Percentiles rank a stretch among this genome's conserved stretches.
phyloP scores from a whole-genome alignment of 2,329 filamentous ascomycete genomes.

The Neurospora crassa region DNA sequence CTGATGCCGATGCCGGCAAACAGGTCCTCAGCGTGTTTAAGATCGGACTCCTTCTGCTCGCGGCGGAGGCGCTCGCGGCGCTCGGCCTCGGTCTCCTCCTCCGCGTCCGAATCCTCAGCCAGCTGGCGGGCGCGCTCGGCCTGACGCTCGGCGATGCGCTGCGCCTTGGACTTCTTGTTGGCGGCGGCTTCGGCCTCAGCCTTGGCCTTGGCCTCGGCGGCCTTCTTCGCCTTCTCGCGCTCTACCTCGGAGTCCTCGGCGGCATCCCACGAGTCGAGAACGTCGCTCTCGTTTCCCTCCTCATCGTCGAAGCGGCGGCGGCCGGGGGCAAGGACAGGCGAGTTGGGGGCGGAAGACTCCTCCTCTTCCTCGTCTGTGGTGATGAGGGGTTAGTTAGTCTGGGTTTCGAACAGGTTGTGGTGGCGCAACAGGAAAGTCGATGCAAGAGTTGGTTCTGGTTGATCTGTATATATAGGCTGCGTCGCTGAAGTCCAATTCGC shows the following conservation, averaged over 20 bases:
- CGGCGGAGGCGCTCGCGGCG: slow-evolving; percentile 64
- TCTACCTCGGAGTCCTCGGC: slow-evolving; percentile 95
- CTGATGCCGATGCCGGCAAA: slow-evolving; percentile 72
- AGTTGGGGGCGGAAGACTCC: slow-evolving; percentile 26
- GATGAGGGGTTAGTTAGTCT: neutral
- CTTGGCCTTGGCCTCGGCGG: slow-evolving; percentile 76
- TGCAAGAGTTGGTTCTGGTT: neutral
- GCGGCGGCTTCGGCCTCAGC: slow-evolving; percentile 80
- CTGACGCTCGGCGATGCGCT: slow-evolving; percentile 76
- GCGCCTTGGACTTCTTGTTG: slow-evolving; percentile 79
- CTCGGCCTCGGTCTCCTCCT: slow-evolving; percentile 65
- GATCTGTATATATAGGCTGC: neutral
- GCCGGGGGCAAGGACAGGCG: slow-evolving; percentile 28
- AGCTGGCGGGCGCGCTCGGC: slow-evolving; percentile 46
- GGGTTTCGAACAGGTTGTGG: neutral
- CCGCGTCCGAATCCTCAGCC: slow-evolving; percentile 47
- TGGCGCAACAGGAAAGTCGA: neutral
- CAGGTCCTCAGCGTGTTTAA: slow-evolving; percentile 83
- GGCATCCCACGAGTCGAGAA: slow-evolving; percentile 94
- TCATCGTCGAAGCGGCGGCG: slow-evolving; percentile 82
- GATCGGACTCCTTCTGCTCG: slow-evolving; percentile 79
- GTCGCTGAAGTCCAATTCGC: neutral
- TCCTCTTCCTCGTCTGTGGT: slow-evolving; percentile 27
- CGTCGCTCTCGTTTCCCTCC: slow-evolving; percentile 70
- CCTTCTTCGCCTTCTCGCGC: slow-evolving; percentile 88